Evolutionary conservation across 2,329 filamentous ascomycete species (phyloP).

Genomic region (Fonsecaea pedrosoi): DNA sequence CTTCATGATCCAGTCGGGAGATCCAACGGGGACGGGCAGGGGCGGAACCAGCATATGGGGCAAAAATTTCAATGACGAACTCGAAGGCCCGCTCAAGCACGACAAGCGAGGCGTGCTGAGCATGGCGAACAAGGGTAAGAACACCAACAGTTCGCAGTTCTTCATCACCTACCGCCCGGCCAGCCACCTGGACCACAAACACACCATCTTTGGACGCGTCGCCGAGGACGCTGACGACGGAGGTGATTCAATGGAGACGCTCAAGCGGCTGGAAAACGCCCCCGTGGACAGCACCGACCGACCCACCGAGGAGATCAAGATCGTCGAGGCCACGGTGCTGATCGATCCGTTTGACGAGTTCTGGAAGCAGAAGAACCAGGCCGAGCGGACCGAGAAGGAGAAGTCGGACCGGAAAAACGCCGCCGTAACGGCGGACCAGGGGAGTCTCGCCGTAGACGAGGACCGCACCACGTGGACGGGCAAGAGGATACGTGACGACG

Average conservation of each 20-base stretch:
- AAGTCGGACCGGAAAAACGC: constrained; percentile 19
- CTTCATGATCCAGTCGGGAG: constrained; percentile 98
- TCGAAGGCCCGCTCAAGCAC: constrained; percentile 88
- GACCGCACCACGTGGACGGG: constrained; percentile 95
- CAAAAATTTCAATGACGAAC: constrained; percentile 91
- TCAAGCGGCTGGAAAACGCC: constrained; percentile 77
- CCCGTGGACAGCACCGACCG: constrained; percentile 77
- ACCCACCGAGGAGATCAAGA: constrained; percentile 77
- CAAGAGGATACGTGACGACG: constrained; percentile 78
- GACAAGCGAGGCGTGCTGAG: constrained; percentile 78
- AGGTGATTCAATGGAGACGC: constrained; percentile 59
- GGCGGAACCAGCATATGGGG: constrained; percentile 93
- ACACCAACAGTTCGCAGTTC: constrained; percentile 94
- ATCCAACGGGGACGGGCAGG: constrained; percentile 88
- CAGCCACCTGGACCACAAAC: constrained; percentile 89
- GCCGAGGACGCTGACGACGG: constrained; percentile 65
- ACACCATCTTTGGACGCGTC: constrained; percentile 92
- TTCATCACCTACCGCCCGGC: constrained; percentile 89
- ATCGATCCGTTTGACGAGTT: constrained; percentile 97
- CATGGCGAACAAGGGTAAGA: constrained; percentile 99
- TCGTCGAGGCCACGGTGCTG: constrained; percentile 83
- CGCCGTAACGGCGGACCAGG: not conserved
- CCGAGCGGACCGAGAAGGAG: constrained; percentile 61
- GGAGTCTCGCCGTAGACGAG: constrained; percentile 38
- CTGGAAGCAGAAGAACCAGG: constrained; percentile 72